Conservation (phyloP, 2,329 filamentous ascomycete species). For the Septoria petroselini region DNA sequence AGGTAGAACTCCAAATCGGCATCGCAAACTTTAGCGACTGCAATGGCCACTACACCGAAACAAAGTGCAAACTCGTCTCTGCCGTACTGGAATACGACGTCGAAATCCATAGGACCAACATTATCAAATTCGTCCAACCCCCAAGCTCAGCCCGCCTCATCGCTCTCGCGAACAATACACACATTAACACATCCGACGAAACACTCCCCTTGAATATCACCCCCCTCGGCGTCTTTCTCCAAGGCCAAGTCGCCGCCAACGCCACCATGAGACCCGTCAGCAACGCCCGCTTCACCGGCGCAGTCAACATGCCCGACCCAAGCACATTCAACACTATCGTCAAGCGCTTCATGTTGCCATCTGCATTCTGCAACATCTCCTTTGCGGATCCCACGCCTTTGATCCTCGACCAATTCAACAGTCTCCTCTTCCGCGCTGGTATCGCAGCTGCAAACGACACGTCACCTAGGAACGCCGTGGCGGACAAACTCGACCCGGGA, state of each 20-base stretch:
- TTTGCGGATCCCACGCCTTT: constrained; percentile 13
- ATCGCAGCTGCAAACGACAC: background rate
- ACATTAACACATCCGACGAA: background rate
- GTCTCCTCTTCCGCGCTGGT: constrained; percentile 7
- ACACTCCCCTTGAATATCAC: constrained; percentile 1
- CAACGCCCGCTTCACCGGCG: background rate
- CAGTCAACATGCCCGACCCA: background rate
- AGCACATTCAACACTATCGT: constrained; percentile 5
- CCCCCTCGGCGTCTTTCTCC: constrained; percentile 9
- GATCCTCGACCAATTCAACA: constrained; percentile 15
- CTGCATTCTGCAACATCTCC: background rate
- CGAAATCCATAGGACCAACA: constrained; percentile 1
- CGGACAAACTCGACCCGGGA: constrained; percentile 11
- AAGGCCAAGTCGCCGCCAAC: constrained; percentile 4
- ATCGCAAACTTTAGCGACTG: constrained; percentile 12
- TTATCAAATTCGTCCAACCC: background rate
- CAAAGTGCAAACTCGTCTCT: constrained; percentile 15
- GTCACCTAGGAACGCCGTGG: too few relatives aligned
- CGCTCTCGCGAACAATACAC: constrained; percentile 18
- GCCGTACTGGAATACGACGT: constrained; percentile 22
- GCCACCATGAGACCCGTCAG: background rate
- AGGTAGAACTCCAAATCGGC: constrained; percentile 6
- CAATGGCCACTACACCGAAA: constrained; percentile 12
- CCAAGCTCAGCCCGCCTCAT: constrained; percentile 2
- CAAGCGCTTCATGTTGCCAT: background rate